Base-by-base conservation (phyloP, 139 green algal species). In the Picochlorum sp. region DNA sequence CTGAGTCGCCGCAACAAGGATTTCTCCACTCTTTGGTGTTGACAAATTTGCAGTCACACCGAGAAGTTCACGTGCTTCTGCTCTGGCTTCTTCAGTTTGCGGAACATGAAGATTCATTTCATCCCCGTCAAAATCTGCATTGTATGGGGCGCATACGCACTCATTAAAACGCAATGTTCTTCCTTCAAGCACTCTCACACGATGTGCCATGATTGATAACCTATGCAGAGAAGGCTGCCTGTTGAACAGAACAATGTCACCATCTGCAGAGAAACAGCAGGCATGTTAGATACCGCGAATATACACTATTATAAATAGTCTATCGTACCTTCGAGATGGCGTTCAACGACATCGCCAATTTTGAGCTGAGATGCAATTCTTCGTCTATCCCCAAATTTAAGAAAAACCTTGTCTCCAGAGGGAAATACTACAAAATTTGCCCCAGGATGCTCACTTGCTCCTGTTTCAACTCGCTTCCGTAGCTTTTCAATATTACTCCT, bases 31-130 rank as follows among this genome's bases (percentile, higher is more conserved):
- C 82, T 98, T 98, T 58, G 93, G 93, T 3, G 90, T 96, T 71
- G 78, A 85, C 69, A 98, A 83, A 84, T 98, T 98, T 76, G 80
- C 58, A 28, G 83, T 79, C 16, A 90, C 86, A 47, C 91, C 87
- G 90, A 98, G 97, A 47, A 98, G 84, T 13, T 87, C 41, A 23
- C 85, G 62, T 1, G 93, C 91, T 80, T 98, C 93, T 1, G 91
- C 81, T 23, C 92, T 77, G 9, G 93, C 93, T 75, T 98, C 93
- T 82, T 98, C 86, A 18, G 93, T 98, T 71, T 91, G 87, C 23
- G 92, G 92, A 64, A 96, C 83, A 72, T 98, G 93, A 71, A 98
- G 73, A 76, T 98, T 98, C 93, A 98, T 98, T 78, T 98, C 93
- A 64, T 99, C 93, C 9, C 93, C 93, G 75, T 99, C 93, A 78